Evolutionary conservation across 1,284 basidiomycete species (phyloP), one percentile per base, ranked within the genome.

Genomic region (Amylostereum areolatum): DNA sequence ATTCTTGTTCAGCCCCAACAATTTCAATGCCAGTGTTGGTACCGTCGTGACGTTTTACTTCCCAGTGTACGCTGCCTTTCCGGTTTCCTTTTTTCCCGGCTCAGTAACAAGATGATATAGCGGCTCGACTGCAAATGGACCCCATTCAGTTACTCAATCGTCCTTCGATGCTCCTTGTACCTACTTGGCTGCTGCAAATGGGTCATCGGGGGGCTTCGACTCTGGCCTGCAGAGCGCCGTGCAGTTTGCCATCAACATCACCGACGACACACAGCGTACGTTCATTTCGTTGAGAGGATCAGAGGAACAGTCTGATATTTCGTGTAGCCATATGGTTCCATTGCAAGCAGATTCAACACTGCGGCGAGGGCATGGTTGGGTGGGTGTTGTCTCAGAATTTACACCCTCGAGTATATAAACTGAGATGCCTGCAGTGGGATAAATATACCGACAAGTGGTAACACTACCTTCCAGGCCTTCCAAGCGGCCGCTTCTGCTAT

Each of bases 291-390:
- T 11, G n/a, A 32, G n/a, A 27, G 28, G 27, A 5, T 7, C 41
- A 33, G 8, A 11, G 5, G 6, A 28, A 25, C 25, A 52, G 25
- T 33, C 11, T 12, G 24, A 8, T 34, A 31, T 43, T 46, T 41
- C 42, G 34, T 35, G 3, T 50, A 81, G 77, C 78, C 29, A 77
- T 81, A 49, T 85, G 79, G 78, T 83, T 80, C 72, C 78, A 77
- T 67, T 86, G 83, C 69, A 80, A 80, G 61, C 67, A 73, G 55
- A 52, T 67, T 1, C 43, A 53, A 3, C 81, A 83, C 63, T 84
- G 81, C 59, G 73, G 75, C 29, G 51, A 68, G 52, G 81, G 81
- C 31, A 81, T 82, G 78, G 80, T 81, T 39, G 80, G 79, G 53
- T 67, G 48, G 49, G 63, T 54, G 9, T 35, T 37, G n/a, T n/a